phyloP scores from a whole-genome alignment of 805 yeast species.

The Jamesozyma rosinii region DNA sequence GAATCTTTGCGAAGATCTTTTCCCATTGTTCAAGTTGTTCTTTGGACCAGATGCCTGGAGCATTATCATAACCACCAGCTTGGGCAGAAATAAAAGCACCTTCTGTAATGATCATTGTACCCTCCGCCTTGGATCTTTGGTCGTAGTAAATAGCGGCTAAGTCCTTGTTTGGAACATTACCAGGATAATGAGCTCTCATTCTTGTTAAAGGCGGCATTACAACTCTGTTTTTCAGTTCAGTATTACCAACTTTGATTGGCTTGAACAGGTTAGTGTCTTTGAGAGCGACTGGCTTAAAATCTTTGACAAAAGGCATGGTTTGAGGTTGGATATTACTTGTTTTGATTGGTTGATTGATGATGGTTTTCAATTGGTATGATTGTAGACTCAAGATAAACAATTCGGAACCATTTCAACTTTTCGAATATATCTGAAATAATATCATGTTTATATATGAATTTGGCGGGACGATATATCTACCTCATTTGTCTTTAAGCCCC shows the following conservation, averaged over 20 bases:
- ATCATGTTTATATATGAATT: too few relatives aligned
- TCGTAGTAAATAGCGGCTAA: conserved; percentile 41
- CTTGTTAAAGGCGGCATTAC: conserved; percentile 39
- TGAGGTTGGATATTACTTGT: neutral
- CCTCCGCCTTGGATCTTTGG: conserved; percentile 44
- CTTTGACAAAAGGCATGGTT: conserved; percentile 16
- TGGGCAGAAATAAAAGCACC: conserved; percentile 40
- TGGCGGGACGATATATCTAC: too few relatives aligned
- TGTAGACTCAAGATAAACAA: too few relatives aligned
- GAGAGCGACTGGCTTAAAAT: conserved; percentile 18
- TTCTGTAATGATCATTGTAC: conserved; percentile 47
- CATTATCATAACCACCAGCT: conserved; percentile 34
- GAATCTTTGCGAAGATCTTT: conserved; percentile 40
- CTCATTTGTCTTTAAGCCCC: too few relatives aligned
- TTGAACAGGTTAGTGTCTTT: conserved; percentile 32
- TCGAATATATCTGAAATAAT: too few relatives aligned
- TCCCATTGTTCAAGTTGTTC: conserved; percentile 43
- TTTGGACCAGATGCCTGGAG: conserved; percentile 43
- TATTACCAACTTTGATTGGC: conserved; percentile 36
- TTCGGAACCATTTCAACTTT: too few relatives aligned
- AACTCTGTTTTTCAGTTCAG: conserved; percentile 30
- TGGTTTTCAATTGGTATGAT: neutral
- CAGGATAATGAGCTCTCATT: conserved; percentile 30
- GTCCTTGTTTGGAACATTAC: conserved; percentile 35
- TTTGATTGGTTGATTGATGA: neutral